phyloP scores from a whole-genome alignment of 352 stramenopile species.

The Pythium biforme region DNA sequence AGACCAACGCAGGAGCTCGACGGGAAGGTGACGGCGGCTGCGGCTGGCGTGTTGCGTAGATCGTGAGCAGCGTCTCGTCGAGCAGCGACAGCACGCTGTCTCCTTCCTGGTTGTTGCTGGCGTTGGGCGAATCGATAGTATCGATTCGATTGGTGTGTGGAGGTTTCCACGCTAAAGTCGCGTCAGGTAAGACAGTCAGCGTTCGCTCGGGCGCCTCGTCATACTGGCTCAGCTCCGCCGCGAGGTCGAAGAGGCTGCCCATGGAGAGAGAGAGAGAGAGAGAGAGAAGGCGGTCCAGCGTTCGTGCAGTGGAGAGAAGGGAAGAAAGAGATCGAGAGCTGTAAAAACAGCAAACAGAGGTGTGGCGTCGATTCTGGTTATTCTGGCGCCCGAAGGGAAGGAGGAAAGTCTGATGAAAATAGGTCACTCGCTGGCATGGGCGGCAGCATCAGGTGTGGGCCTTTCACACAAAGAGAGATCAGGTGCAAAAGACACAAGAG shows the following conservation, averaged over 20 bases:
- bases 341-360: too few relatives aligned
- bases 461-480: too few relatives aligned
- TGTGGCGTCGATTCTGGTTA: neutral
- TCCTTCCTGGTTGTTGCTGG: constrained; percentile 17
- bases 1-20: neutral
- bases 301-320: neutral
- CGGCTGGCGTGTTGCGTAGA: constrained; percentile 32
- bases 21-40: neutral
- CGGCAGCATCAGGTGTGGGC: neutral
- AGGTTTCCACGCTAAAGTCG: neutral
- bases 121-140: neutral
- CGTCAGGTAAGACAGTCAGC: too few relatives aligned
- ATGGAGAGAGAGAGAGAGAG: constrained; percentile 18
- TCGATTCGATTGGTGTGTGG: neutral
- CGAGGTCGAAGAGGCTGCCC: constrained; percentile 64
- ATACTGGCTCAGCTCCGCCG: constrained; percentile 50
- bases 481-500: too few relatives aligned
- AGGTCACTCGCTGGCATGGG: neutral
- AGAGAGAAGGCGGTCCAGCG: too few relatives aligned
- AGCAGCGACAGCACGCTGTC: constrained; percentile 33
- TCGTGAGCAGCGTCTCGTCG: constrained; percentile 51
- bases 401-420: neutral
- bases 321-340: too few relatives aligned
- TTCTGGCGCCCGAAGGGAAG: neutral
- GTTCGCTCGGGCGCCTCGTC: neutral